Conservation (phyloP, 2,329 filamentous ascomycete species). For the Alternaria viburni region DNA sequence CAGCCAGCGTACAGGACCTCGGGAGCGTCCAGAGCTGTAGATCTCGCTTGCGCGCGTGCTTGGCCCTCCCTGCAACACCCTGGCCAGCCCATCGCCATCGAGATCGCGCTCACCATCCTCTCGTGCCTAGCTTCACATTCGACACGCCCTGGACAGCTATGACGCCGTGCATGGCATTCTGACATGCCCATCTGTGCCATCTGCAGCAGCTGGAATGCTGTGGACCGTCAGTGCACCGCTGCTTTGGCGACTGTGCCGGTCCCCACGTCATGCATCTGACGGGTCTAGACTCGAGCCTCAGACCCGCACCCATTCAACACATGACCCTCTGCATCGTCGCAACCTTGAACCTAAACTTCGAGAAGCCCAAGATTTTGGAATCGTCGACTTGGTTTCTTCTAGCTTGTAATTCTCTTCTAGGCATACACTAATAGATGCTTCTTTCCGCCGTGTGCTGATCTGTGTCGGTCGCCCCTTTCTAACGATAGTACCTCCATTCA, state of each 20-base stretch:
- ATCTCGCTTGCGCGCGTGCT: neutral
- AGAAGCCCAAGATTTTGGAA: neutral
- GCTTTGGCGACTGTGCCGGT: neutral
- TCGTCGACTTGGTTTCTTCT: neutral
- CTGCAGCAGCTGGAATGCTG: neutral
- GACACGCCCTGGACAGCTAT: neutral
- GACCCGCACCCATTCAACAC: neutral
- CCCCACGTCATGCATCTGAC: neutral
- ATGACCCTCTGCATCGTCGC: neutral
- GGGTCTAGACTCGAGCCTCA: conserved; percentile 6
- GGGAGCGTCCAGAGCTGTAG: neutral
- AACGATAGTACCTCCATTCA: neutral
- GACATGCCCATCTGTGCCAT: neutral
- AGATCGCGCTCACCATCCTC: neutral
- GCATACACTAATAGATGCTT: neutral
- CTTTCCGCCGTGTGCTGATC: neutral
- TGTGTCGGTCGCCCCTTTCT: neutral
- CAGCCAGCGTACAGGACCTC: neutral
- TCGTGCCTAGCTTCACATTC: neutral
- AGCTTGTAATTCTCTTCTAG: neutral
- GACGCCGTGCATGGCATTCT: conserved; percentile 9
- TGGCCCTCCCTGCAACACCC: neutral
- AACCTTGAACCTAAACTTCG: neutral
- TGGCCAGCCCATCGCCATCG: neutral
- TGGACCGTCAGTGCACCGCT: neutral